Evolutionary conservation across 768 basidiomycete genomes (phyloP).

Genomic region (Crucibulum laeve): DNA sequence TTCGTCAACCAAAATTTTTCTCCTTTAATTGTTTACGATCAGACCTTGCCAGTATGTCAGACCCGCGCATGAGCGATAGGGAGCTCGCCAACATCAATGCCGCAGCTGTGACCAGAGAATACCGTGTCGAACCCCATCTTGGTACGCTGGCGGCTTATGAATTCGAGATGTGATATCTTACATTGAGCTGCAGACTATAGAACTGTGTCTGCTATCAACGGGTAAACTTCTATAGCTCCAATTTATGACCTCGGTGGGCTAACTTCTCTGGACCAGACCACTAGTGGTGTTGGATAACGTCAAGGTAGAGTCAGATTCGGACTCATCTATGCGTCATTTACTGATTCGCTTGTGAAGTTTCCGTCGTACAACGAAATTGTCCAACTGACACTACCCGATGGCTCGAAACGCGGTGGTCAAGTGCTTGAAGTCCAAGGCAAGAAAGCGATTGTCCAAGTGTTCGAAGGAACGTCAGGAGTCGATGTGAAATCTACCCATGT

Average conservation of each 20-base stretch:
- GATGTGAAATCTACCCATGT: conserved; percentile 98
- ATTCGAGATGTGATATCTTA: conserved; percentile 6
- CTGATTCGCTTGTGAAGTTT: conserved; percentile 49
- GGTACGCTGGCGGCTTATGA: conserved; percentile 43
- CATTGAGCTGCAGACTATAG: conserved; percentile 68
- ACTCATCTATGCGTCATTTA: conserved; percentile 4
- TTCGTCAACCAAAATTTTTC: not conserved
- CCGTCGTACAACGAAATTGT: conserved; percentile 99
- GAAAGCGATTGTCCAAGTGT: conserved; percentile 99
- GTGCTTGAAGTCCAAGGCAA: conserved; percentile 98
- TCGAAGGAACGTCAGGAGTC: conserved; percentile 96
- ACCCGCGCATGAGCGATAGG: conserved; percentile 63
- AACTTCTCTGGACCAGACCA: conserved; percentile 49
- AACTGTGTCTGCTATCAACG: conserved; percentile 98
- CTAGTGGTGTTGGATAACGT: conserved; percentile 97
- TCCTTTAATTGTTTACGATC: too few relatives aligned
- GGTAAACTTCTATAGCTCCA: conserved; percentile 44
- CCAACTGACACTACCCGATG: conserved; percentile 91
- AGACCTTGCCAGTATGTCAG: conserved; percentile 36
- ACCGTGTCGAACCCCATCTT: conserved; percentile 84
- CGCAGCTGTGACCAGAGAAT: conserved; percentile 85
- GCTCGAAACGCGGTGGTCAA: conserved; percentile 92
- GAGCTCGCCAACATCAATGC: conserved; percentile 81
- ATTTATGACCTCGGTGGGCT: conserved; percentile 4
- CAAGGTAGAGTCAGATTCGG: conserved; percentile 55